Base-by-base conservation (phyloP, 2,329 filamentous ascomycete genomes). In the Blumeria graminis region DNA sequence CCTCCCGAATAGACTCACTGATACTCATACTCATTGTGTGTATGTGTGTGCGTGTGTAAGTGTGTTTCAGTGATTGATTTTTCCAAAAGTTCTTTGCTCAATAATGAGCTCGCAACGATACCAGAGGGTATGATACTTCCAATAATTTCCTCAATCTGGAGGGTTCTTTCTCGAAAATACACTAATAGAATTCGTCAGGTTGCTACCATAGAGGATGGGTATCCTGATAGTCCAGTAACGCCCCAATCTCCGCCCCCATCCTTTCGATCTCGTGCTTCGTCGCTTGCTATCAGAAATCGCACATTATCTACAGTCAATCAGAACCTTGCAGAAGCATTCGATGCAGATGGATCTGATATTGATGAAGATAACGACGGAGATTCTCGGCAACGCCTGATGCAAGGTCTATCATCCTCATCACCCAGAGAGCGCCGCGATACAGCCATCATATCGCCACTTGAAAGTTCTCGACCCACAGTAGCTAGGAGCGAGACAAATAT, bases 281-380 rank as follows among this genome's bases (percentile, higher is more conserved):
- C 85, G 38, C 76, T 74, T 63, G 68, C 64, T 8, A 72, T 74
- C 55, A 70, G 73, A 60, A 68, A 74, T 58, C 55, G 34, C 10
- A 39, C 55, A 72, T 57, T 66, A 68, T 56, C 71, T 69, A 62
- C 59, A 58, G 83, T 87, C 59, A 81, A 94, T 64, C 76, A 84
- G 59, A 82, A 86, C n/a, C 76, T 98, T 13, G 86, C 86, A 63
- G 90, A 96, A 67, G 88, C 92, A 0, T 98, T 98, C 68, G 90
- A 87, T 66, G 80, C 84, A 65, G 84, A 84, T 62, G 84, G 82
- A 60, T 86, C 83, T 59, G 83, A 84, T 60, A 81, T 75, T 56
- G 78, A 80, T 59, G 73, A 81, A 65, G 84, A 84, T 57, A 76
- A 86, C 63, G 82, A 84, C 58, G 74, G 77, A 57, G 86, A 93